A percentile compares a stretch with the other conserved stretches of the same genome.
These are phyloP conservation scores for Periconia macrospinosa DNA, from an alignment of 2,329 filamentous ascomycete genomes.

Conservation along the genomic window DNA sequence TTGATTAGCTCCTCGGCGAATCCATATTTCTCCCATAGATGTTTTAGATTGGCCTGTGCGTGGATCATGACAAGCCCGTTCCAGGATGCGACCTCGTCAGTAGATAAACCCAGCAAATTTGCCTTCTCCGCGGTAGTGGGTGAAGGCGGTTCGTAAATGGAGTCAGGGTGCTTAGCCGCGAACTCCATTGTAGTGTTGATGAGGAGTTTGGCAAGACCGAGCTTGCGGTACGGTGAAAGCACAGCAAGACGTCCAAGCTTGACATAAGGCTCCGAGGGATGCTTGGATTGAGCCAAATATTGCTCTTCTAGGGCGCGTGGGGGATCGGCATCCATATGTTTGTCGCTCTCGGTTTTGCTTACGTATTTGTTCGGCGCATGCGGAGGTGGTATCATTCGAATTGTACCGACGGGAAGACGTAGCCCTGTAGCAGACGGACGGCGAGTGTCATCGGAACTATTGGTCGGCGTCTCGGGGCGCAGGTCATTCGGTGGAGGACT, in stretches of 20 bases:
- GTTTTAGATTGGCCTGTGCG: conserved; percentile 69
- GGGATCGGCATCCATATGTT: conserved; percentile 34
- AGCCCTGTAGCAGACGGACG: conserved; percentile 43
- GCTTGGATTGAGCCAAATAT: conserved; percentile 37
- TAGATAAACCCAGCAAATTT: conserved; percentile 47
- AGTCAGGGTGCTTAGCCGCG: conserved; percentile 61
- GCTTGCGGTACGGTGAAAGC: conserved; percentile 64
- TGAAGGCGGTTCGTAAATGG: conserved; percentile 43
- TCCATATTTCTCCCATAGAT: conserved; percentile 70
- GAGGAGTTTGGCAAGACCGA: conserved; percentile 66
- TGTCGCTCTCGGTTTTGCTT: conserved; percentile 19
- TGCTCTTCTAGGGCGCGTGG: conserved; percentile 14
- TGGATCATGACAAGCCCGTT: conserved; percentile 77
- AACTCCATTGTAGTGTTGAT: conserved; percentile 70
- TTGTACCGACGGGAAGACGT: conserved; percentile 68
- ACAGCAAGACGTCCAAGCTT: conserved; percentile 82
- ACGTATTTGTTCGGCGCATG: conserved; percentile 65
- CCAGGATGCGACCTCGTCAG: conserved; percentile 58
- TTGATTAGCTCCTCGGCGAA: conserved; percentile 78
- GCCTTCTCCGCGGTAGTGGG: conserved; percentile 47
- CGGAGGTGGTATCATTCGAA: conserved; percentile 81
- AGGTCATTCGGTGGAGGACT: conserved; percentile 31
- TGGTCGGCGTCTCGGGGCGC: conserved; percentile 47
- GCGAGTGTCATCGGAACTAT: conserved; percentile 39
- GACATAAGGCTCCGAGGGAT: conserved; percentile 73